A percentile compares a stretch with the other conserved stretches of the same genome.
Conservation (phyloP, 2,329 filamentous ascomycete genomes). For the Aspergillus fructus region DNA sequence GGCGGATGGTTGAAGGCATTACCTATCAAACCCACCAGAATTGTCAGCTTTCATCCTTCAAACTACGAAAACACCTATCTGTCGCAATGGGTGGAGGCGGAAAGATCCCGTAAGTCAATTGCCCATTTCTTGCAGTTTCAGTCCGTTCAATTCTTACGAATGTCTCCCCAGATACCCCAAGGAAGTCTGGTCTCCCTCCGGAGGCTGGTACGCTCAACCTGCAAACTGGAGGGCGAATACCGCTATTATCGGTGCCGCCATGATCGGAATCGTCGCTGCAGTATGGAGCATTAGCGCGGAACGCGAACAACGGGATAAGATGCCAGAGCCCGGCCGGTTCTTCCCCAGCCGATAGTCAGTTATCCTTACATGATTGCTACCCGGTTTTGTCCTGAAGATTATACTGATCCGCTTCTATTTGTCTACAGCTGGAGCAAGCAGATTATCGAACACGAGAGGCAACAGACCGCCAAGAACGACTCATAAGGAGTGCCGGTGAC, state of each 20-base stretch:
- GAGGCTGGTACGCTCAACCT: constrained; percentile 96
- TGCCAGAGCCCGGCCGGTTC: constrained; percentile 75
- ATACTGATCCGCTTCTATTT: constrained; percentile 18
- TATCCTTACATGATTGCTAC: constrained; percentile 7
- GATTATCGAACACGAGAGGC: constrained; percentile 66
- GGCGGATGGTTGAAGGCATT: constrained; percentile 20
- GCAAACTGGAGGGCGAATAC: constrained; percentile 96
- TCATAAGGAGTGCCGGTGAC: constrained; percentile 27
- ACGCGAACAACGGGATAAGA: constrained; percentile 69
- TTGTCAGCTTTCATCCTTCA: constrained; percentile 21
- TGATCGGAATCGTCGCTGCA: constrained; percentile 67
- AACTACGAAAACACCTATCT: constrained; percentile 24
- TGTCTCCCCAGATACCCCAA: constrained; percentile 74
- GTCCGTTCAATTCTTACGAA: constrained; percentile 23
- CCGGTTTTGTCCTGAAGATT: background rate
- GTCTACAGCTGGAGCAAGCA: constrained; percentile 66
- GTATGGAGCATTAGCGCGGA: constrained; percentile 73
- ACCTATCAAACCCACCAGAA: constrained; percentile 22
- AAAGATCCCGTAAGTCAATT: constrained; percentile 65
- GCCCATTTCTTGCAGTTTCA: constrained; percentile 33
- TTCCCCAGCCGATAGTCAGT: constrained; percentile 82
- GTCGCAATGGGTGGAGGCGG: constrained; percentile 70
- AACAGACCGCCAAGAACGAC: constrained; percentile 45
- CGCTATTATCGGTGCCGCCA: constrained; percentile 66
- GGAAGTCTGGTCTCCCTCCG: constrained; percentile 98